Base-by-base conservation (phyloP, 768 basidiomycete genomes). In the Leucocoprinus sp. region DNA sequence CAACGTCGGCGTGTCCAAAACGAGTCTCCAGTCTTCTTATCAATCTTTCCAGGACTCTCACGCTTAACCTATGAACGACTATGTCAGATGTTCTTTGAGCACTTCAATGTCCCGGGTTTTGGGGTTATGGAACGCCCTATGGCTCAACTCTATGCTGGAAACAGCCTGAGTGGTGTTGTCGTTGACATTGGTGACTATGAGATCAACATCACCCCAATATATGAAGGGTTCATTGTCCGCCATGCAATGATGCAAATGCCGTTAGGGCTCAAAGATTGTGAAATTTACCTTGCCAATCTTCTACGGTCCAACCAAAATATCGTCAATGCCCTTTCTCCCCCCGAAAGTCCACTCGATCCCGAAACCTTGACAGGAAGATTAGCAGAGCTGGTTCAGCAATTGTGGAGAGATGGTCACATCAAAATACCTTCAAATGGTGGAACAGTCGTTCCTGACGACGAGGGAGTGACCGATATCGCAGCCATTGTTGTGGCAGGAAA, bases 401-500 rank as follows among this genome's bases (percentile, higher is more conserved):
- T 89, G 14, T 80, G 75, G 70, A 61, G 62, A 34, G 82, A 78
- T 2, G 83, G 79, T 5, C 70, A 82, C 22, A 68, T 87, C 49
- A 84, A 82, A 42, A 78, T 87, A 6, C 81, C 84, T 5, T 80
- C 84, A 15, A 78, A 80, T 43, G 85, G 85, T 28, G 84, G 86
- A 59, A 80, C 78, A 2, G 76, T 73, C 5, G 42, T 65, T 27
- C 67, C 67, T 12, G 89, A 89, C 50, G 89, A 91, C 45, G 91
- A 92, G 51, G 92, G 88, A 3, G 68, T 90, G 19, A 88, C 86
- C 14, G 88, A 95, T 59, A 90, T 93, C 48, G 92, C 92, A 5
- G 89, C 93, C 6, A 80, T 88, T 37, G 70, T 95, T 35, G 86
- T 91, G 24, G 87, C 89, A 6, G 92, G 92, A n/a, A 87, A 84